A percentile compares a stretch with the other conserved stretches of the same genome.
These are phyloP conservation scores for Cryptococcus maquisensis DNA, from an alignment of 1,284 basidiomycete species.

Conservation along the genomic window DNA sequence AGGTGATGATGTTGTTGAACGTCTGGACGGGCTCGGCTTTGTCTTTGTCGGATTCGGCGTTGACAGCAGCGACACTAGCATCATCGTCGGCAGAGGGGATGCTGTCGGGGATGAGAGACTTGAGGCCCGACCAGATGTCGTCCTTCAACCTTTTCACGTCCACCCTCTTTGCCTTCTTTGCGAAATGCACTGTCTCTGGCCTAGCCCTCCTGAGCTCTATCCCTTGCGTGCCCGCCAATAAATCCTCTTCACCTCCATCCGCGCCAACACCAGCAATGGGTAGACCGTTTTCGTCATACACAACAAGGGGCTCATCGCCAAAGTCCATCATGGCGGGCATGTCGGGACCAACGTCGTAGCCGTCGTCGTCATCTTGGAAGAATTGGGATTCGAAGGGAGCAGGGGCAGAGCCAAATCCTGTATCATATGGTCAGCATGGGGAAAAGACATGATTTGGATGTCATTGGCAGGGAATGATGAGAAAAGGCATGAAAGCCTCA, in stretches of 20 bases:
- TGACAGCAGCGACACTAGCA: neutral
- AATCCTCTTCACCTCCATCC: conserved; percentile 70
- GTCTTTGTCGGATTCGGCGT: conserved; percentile 44
- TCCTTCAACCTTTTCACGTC: conserved; percentile 97
- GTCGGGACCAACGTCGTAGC: conserved; percentile 63
- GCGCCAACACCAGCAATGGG: conserved; percentile 22
- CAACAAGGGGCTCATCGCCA: conserved; percentile 52
- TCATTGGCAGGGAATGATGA: too few species aligned
- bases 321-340: conserved; percentile 8
- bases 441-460: too few species aligned
- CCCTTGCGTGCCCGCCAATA: conserved; percentile 74
- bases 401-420: conserved; percentile 52
- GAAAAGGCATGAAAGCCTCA: neutral
- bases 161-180: conserved; percentile 92
- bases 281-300: too few species aligned
- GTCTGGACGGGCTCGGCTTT: conserved; percentile 57
- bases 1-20: conserved; percentile 79
- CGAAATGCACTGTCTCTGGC: conserved; percentile 89
- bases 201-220: conserved; percentile 68
- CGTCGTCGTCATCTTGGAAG: conserved; percentile 89
- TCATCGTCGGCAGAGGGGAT: conserved; percentile 14
- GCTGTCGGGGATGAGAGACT: conserved; percentile 57
- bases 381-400: conserved; percentile 92
- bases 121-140: conserved; percentile 91
- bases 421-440: neutral